Evolutionary conservation across 192 early-diverging fungal species (phyloP), one percentile per base, ranked within the genome.

Genomic region (Coemansia asiatica): DNA sequence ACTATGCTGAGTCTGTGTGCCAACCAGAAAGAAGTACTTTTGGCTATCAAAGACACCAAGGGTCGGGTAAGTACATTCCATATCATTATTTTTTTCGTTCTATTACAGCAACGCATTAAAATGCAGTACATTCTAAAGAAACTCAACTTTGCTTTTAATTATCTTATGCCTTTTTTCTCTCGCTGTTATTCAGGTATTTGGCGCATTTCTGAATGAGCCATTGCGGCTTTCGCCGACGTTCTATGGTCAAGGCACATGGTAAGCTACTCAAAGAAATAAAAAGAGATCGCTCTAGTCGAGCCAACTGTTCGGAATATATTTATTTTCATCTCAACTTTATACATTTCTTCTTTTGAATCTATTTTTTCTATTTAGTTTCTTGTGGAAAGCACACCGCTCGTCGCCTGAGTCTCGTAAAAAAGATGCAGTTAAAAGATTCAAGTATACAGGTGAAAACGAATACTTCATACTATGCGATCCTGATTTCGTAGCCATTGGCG

Each of bases 241-340:
- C 67, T 94, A 94, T 47, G 92, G 92, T 21, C 88, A 89, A n/a
- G 91, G 92, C 33, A 89, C 90, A 83, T 90, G 90, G 88, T 91
- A 79, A 65, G 63, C 60, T 25, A 15, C 18, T 49, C 19, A 22
- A 49, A 22, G 4, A n/a, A 46, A 46, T n/a, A 19, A 48, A 48
- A 49, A 49, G 16, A n/a, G n/a, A n/a, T n/a, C n/a, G n/a, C n/a
- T n/a, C n/a, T n/a, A n/a, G n/a, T n/a, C n/a, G n/a, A n/a, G n/a
- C n/a, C n/a, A n/a, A n/a, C n/a, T n/a, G n/a, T n/a, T n/a, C n/a
- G n/a, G n/a, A n/a, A n/a, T n/a, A n/a, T n/a, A n/a, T n/a, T 33
- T 33, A 3, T 33, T 8, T 33, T 16, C 10, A 16, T 44, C 15
- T 44, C 6, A 16, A 13, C 15, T 44, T 12, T 12, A 3, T 5